A percentile compares a stretch with the other conserved stretches of the same genome.
Evolutionary conservation across 129 eudicot species (phyloP).

Genomic region (Flaveria trinervia): DNA sequence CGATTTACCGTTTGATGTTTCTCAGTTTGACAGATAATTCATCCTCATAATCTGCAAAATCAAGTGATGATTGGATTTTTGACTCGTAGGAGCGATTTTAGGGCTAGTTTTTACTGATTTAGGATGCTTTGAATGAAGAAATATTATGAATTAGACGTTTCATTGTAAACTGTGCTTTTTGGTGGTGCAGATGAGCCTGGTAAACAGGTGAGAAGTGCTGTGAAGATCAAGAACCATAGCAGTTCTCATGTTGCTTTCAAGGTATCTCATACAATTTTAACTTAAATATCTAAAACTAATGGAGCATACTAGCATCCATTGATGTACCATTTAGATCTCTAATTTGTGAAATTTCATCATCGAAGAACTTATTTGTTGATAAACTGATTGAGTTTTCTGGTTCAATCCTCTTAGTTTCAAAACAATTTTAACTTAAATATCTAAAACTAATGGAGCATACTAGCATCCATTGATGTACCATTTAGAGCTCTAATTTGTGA

Average conservation of each 20-base stretch:
- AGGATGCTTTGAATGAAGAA: background rate
- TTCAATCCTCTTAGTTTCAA: background rate
- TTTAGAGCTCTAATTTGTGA: background rate
- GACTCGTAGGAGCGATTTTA: background rate
- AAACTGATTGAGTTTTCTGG: slow-evolving; percentile 18
- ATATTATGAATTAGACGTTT: slow-evolving; percentile 10
- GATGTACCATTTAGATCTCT: background rate
- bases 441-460: background rate
- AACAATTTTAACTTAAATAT: background rate
- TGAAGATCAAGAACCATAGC: slow-evolving; percentile 73
- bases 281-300: slow-evolving; percentile 2
- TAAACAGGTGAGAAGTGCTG: slow-evolving; percentile 85
- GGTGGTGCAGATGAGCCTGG: slow-evolving; percentile 80
- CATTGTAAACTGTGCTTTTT: slow-evolving; percentile 23
- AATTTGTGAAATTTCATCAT: background rate
- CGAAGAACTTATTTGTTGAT: background rate
- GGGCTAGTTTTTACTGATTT: background rate
- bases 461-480: background rate
- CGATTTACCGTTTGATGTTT: slow-evolving; percentile 7
- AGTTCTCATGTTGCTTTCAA: slow-evolving; percentile 88
- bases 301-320: slow-evolving; percentile 9
- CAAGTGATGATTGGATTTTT: background rate
- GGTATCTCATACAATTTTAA: slow-evolving; percentile 42
- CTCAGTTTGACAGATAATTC: background rate
- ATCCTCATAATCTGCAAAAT: background rate